Conservation (phyloP, 768 basidiomycete genomes). For the Pholiota conissans region DNA sequence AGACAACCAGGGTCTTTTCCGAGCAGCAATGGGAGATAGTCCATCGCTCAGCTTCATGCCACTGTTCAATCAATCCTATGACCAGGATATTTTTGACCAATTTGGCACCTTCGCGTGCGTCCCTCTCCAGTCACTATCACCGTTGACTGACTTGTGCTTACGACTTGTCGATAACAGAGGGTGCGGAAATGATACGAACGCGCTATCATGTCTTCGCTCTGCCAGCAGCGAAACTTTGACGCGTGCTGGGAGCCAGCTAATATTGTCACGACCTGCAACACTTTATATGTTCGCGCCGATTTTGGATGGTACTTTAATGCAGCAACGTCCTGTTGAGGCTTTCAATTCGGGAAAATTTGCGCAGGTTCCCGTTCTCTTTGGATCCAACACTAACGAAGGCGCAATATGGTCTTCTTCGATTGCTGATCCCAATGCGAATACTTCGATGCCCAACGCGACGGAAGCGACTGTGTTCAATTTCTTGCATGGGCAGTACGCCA, state of each 20-base stretch:
- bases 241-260: conserved; percentile 30
- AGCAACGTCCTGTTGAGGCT: conserved; percentile 37
- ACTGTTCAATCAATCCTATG: conserved; percentile 30
- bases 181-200: conserved; percentile 20
- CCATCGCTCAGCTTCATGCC: conserved; percentile 40
- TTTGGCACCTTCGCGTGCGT: conserved; percentile 36
- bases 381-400: conserved; percentile 45
- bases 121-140: neutral
- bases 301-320: conserved; percentile 34
- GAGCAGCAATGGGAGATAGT: conserved; percentile 43
- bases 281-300: conserved; percentile 41
- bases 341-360: conserved; percentile 37
- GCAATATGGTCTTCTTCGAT: conserved; percentile 37
- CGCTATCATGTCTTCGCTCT: conserved; percentile 34
- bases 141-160: neutral
- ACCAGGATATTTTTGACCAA: conserved; percentile 33
- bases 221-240: conserved; percentile 27
- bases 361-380: conserved; percentile 40
- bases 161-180: conserved; percentile 19
- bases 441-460: conserved; percentile 36
- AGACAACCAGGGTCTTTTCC: conserved; percentile 36
- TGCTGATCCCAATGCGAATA: conserved; percentile 35
- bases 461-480: conserved; percentile 41
- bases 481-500: conserved; percentile 38
- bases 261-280: conserved; percentile 29